A percentile compares a stretch with the other conserved stretches of the same genome.
These are phyloP conservation scores for Euphorbia celastroides DNA, from an alignment of 441 rosid genomes.

Conservation along the genomic window DNA sequence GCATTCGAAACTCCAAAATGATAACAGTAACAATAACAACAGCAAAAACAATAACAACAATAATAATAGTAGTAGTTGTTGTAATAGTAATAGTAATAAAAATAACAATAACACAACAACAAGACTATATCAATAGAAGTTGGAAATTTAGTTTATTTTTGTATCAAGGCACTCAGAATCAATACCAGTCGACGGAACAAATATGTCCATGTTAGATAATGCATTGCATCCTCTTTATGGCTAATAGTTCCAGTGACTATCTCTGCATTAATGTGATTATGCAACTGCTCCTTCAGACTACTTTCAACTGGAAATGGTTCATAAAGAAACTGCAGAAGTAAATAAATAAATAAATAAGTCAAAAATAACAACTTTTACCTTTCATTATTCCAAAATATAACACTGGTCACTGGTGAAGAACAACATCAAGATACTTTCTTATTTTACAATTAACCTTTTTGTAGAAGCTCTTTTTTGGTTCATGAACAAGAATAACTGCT, in stretches of 20 bases:
- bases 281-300: slow-evolving; percentile 89
- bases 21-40: background rate
- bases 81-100: too few species aligned
- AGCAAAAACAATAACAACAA: background rate
- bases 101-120: too few species aligned
- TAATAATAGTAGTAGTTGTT: too few species aligned
- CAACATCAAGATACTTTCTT: background rate
- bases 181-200: slow-evolving; percentile 93
- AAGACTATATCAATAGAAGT: too few species aligned
- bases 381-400: slow-evolving; percentile 13
- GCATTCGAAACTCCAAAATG: background rate
- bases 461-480: slow-evolving; percentile 98
- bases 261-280: slow-evolving; percentile 91
- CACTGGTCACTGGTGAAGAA: slow-evolving; percentile 17
- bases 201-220: slow-evolving; percentile 98
- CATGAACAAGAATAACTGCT: slow-evolving; percentile 99
- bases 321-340: slow-evolving; percentile 62
- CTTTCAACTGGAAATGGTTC: slow-evolving; percentile 99
- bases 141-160: background rate
- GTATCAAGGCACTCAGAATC: slow-evolving; percentile 14
- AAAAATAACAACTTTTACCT: background rate
- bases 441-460: slow-evolving; percentile 57
- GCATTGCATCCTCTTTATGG: slow-evolving; percentile 94
- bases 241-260: slow-evolving; percentile 87
- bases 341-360: background rate